Conservation (phyloP, 495 filamentous ascomycete species). For the Bacidia rubella region DNA sequence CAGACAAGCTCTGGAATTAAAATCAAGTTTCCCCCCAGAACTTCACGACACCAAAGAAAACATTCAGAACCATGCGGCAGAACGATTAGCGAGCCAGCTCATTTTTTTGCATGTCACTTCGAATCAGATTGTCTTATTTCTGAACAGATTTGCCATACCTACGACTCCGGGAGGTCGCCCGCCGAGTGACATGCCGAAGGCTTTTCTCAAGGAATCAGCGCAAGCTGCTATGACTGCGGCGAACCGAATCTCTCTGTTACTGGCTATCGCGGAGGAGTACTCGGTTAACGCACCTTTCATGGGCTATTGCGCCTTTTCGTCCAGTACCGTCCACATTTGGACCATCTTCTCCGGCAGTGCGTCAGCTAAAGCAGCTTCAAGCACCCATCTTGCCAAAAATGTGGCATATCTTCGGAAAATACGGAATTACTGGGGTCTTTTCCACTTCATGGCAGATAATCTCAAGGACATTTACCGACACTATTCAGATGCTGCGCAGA, state of each 20-base stretch:
- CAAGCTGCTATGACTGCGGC: slow-evolving; percentile 76
- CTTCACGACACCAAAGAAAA: slow-evolving; percentile 70
- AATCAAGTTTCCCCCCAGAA: slow-evolving; percentile 50
- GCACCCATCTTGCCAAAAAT: slow-evolving; percentile 76
- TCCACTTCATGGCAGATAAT: slow-evolving; percentile 89
- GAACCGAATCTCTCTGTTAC: slow-evolving; percentile 70
- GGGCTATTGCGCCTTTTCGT: slow-evolving; percentile 86
- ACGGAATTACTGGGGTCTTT: slow-evolving; percentile 97
- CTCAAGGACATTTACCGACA: slow-evolving; percentile 79
- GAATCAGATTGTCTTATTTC: slow-evolving; percentile 81
- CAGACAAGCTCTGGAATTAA: slow-evolving; percentile 57
- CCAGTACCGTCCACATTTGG: slow-evolving; percentile 84
- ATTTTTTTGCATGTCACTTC: slow-evolving; percentile 84
- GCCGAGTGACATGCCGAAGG: slow-evolving; percentile 61
- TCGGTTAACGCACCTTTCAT: slow-evolving; percentile 81
- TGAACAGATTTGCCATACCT: slow-evolving; percentile 77
- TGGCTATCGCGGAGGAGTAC: slow-evolving; percentile 67
- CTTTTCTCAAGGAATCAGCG: slow-evolving; percentile 64
- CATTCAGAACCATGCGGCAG: slow-evolving; percentile 67
- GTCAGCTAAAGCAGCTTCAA: slow-evolving; percentile 60
- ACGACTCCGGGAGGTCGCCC: slow-evolving; percentile 50
- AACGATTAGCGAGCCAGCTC: slow-evolving; percentile 80
- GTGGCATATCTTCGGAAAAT: slow-evolving; percentile 84
- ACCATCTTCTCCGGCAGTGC: slow-evolving; percentile 78
- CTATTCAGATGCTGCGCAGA: slow-evolving; percentile 60